Evolutionary conservation across 2,329 filamentous ascomycete genomes (phyloP), one percentile per base, ranked within the genome.

Genomic region (Pseudogymnoascus sp.): DNA sequence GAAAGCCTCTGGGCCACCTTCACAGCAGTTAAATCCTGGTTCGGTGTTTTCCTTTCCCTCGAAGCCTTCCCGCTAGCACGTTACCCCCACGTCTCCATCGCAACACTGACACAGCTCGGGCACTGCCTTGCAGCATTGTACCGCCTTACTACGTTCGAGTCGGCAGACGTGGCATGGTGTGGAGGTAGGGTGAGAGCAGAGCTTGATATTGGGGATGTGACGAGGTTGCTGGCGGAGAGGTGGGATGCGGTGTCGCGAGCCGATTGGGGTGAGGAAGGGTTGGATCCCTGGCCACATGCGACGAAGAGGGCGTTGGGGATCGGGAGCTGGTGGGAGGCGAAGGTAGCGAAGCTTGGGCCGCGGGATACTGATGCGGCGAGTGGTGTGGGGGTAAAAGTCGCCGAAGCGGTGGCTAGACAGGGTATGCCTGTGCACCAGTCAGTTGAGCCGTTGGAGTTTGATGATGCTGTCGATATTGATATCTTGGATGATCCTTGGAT

Each of bases 1-100:
- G 49, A 56, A 34, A 56, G 49, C n/a, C 49, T 56, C 25, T 56
- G 49, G 49, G n/a, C 49, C 28, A 34, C 49, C 16, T 56, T 56
- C 28, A 34, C 25, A 18, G 49, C 25, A 9, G 49, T 56, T 5
- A 56, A 56, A 34, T 56, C 49, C 28, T 56, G 49, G 49, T 34
- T 56, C n/a, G 28, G 49, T 1, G 28, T 56, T 3, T 56, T 56
- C 9, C 49, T 56, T 4, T 34, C 28, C n/a, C 49, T 56, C 8
- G 49, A 56, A 4, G 28, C 9, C 9, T 56, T 56, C 28, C 49
- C 49, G 9, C 49, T 56, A 1, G n/a, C 49, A 9, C 49, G 49
- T 9, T 56, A 56, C 5, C 49, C 25, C 9, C 28, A 56, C 14
- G n/a, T 56, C n/a, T 56, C 49, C 5, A 56, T 56, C 25, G n/a